Percentiles rank a stretch among this genome's conserved stretches.
Conservation (phyloP, 176 grass and related monocot species). For the Chrysopogon serrulatus region DNA sequence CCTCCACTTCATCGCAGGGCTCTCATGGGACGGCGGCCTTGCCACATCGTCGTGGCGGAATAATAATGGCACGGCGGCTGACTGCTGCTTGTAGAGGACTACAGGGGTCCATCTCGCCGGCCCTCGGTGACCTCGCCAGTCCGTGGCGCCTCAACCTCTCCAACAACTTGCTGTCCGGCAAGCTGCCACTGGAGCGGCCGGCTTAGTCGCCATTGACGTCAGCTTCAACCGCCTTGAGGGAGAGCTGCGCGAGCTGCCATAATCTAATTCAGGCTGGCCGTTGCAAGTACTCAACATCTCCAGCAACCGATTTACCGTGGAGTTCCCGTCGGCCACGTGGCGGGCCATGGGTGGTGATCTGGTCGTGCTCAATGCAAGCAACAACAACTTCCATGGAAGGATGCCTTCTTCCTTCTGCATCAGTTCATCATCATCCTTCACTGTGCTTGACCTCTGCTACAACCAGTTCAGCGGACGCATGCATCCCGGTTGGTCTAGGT, state of each 20-base stretch:
- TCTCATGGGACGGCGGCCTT: background rate
- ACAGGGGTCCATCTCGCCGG: constrained; percentile 2
- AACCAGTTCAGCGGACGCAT: constrained; percentile 13
- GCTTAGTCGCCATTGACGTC: background rate
- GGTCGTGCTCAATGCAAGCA: background rate
- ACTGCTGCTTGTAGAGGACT: background rate
- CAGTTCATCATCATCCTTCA: too few species aligned
- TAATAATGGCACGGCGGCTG: background rate
- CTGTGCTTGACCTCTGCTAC: too few species aligned
- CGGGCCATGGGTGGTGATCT: background rate
- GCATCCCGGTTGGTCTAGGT: background rate
- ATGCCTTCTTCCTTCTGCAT: background rate
- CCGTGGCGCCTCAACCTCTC: constrained; percentile 20
- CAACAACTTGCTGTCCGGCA: background rate
- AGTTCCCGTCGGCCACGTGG: background rate
- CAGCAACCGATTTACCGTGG: background rate
- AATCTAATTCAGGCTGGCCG: too few species aligned
- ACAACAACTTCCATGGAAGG: background rate
- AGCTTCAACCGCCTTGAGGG: background rate
- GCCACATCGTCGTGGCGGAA: background rate
- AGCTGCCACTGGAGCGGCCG: background rate
- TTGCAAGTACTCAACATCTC: background rate
- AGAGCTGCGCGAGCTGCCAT: background rate
- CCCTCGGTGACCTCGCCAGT: background rate
- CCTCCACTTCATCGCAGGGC: constrained; percentile 1